Conservation (phyloP, 2,329 filamentous ascomycete species). For the Ophiostoma sp. region DNA sequence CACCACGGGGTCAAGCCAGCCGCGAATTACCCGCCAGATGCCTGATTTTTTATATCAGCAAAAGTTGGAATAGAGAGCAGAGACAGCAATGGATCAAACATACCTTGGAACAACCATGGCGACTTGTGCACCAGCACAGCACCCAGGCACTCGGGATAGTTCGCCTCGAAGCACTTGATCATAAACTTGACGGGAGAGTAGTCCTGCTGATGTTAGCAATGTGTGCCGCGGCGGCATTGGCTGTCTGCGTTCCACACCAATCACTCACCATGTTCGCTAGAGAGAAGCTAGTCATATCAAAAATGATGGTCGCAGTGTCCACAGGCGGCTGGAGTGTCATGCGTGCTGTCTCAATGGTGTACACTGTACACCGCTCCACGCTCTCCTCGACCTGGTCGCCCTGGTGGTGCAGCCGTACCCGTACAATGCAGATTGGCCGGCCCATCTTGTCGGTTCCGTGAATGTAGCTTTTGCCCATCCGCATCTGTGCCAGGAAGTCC, state of each 20-base stretch:
- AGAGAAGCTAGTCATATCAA: conserved; percentile 52
- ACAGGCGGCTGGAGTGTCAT: conserved; percentile 72
- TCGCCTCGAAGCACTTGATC: conserved; percentile 98
- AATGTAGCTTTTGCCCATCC: conserved; percentile 87
- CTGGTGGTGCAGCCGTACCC: conserved; percentile 73
- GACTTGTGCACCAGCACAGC: conserved; percentile 90
- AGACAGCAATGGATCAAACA: conserved; percentile 25
- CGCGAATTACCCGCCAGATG: conserved; percentile 93
- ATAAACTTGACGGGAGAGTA: conserved; percentile 97
- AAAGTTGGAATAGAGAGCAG: too few species aligned
- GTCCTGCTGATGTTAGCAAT: conserved; percentile 48
- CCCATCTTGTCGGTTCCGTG: conserved; percentile 82
- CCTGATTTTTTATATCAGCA: conserved; percentile 41
- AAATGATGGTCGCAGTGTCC: conserved; percentile 64
- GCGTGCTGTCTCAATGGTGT: conserved; percentile 88
- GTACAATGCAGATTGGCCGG: conserved; percentile 79
- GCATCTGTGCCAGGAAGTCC: conserved; percentile 77
- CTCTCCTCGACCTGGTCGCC: conserved; percentile 77
- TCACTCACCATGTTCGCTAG: conserved; percentile 83
- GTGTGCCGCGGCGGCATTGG: background rate
- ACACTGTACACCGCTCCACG: conserved; percentile 86
- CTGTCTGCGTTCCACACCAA: too few species aligned
- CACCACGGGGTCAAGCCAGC: conserved; percentile 96
- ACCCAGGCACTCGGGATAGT: conserved; percentile 91
- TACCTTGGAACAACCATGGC: conserved; percentile 93